phyloP scores from a whole-genome alignment of 2,329 filamentous ascomycete genomes.

The Cryphonectria nitschkei region DNA sequence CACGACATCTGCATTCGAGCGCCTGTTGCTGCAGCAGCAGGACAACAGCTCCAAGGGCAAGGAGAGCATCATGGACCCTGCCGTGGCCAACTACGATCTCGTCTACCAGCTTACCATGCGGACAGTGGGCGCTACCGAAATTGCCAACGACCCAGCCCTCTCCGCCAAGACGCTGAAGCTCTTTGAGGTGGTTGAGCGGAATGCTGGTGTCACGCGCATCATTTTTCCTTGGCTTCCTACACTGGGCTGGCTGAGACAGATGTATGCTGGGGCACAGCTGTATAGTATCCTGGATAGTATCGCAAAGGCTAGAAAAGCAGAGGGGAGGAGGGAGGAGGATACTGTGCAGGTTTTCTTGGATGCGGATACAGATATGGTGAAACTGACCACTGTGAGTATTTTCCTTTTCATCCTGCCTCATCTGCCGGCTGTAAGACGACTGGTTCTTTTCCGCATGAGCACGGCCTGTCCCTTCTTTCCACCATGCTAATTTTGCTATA shows the following conservation, averaged over 20 bases:
- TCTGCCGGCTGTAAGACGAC: background rate
- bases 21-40: constrained; percentile 38
- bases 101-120: constrained; percentile 63
- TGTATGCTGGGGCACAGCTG: constrained; percentile 50
- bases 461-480: background rate
- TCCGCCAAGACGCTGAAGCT: constrained; percentile 47
- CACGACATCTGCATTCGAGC: constrained; percentile 42
- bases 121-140: constrained; percentile 55
- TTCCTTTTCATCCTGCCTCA: background rate
- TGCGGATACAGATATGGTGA: constrained; percentile 47
- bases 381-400: constrained; percentile 47
- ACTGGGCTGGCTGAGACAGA: constrained; percentile 45
- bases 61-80: constrained; percentile 52
- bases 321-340: constrained; percentile 50
- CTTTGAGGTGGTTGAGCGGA: constrained; percentile 52
- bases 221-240: constrained; percentile 58
- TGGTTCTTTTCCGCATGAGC: background rate
- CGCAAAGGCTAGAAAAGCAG: constrained; percentile 48
- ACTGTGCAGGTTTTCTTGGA: constrained; percentile 58
- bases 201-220: constrained; percentile 47
- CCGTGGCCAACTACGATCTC: constrained; percentile 55
- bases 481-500: constrained; percentile 29
- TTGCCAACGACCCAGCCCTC: constrained; percentile 50
- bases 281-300: constrained; percentile 54
- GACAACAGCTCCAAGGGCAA: constrained; percentile 17